These are phyloP conservation scores for Hyphopichia fennica DNA, from an alignment of 1,139 yeast species.

Conservation along the genomic window DNA sequence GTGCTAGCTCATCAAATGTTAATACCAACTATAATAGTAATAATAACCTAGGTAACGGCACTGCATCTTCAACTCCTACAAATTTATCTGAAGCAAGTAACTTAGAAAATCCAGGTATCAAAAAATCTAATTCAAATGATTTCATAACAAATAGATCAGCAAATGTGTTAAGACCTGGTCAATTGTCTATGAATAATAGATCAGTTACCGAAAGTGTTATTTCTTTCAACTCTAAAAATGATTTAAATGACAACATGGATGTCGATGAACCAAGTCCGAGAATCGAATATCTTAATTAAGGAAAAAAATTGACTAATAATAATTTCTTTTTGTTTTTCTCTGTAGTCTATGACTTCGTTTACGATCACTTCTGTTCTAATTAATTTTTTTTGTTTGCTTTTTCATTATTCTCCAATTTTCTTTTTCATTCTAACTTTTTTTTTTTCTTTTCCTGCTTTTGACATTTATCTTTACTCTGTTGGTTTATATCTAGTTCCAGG, in stretches of 20 bases:
- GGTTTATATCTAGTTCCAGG: no score
- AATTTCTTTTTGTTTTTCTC: not conserved
- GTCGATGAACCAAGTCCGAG: constrained; percentile 5
- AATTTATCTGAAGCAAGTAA: constrained; percentile 4
- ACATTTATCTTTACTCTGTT: no score
- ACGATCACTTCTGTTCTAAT: no score
- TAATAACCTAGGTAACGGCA: constrained; percentile 10
- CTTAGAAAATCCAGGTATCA: constrained; percentile 18
- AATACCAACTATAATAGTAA: constrained; percentile 7
- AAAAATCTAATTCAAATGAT: constrained; percentile 31
- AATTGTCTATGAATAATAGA: constrained; percentile 26
- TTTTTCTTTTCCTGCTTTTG: no score
- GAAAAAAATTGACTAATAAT: no score
- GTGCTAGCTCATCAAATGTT: constrained; percentile 10
- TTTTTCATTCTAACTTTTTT: no score
- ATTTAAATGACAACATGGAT: constrained; percentile 4
- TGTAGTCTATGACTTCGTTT: not conserved
- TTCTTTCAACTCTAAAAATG: constrained; percentile 7
- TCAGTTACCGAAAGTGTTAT: constrained; percentile 38
- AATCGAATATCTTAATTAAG: constrained; percentile 7
- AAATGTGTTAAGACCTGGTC: constrained; percentile 29
- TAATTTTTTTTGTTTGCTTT: no score
- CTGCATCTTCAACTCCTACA: constrained; percentile 15
- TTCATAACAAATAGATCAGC: constrained; percentile 9
- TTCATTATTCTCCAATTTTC: no score